Evolutionary conservation across 148 eudicot species (phyloP), one percentile per base, ranked within the genome.

Genomic region (Rhododendron griersonianum): DNA sequence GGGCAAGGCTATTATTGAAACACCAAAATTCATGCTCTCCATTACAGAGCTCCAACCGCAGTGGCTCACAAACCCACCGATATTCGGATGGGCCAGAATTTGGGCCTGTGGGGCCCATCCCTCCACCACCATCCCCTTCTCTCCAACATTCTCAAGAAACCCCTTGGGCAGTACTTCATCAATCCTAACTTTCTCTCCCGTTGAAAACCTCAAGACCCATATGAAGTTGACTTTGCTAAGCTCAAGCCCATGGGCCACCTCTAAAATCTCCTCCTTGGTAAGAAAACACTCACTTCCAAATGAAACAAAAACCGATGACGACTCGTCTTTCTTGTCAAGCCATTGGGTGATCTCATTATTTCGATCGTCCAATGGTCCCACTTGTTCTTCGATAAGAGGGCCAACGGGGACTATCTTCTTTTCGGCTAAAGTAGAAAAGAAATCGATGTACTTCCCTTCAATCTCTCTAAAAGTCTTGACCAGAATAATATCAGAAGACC

Each of bases 31-130:
- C 2, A 86, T 41, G 41, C 90, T 80, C 48, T 90, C 91, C 85
- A 86, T 61, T 2, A 90, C 47, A 7, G 91, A 90, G 51, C 80
- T 77, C 91, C 90, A 90, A 0, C 91, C 91, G 11, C 91, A 90
- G 7, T 90, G 91, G 35, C 91, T 87, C 83, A 90, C 84, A 74
- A 90, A 90, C 11, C 89, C 91, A 5, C 89, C 90, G 41, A 55
- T 39, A 25, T 78, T 86, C 11, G 81, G 8, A 39, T 90, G 91
- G 7, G 37, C 33, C 23, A 90, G 28, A 11, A 90, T 90, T 30
- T 51, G 78, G 2, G 63, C 87, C 48, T 90, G 91, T n/a, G 90
- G 88, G 21, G 88, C 90, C 91, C 91, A 90, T 0, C 85, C 83
- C 37, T 86, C 55, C 2, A 90, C 76, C 2, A 90, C 35, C 67